Base-by-base conservation (phyloP, 2,329 filamentous ascomycete species). In the Aspergillus clavatus region DNA sequence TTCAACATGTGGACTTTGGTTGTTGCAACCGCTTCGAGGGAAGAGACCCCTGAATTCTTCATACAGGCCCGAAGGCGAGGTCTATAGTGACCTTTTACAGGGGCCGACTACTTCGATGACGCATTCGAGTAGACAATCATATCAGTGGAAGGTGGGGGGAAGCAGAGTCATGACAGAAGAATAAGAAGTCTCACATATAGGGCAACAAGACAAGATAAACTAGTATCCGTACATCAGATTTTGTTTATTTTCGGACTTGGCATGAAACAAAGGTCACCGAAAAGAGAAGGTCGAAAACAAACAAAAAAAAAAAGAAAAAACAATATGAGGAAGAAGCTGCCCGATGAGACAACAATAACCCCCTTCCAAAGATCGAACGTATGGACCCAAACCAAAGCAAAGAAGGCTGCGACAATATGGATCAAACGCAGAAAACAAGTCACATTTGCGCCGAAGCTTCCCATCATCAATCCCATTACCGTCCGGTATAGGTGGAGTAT, bases 401-500 rank as follows among this genome's bases (percentile, higher is more conserved):
- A 55, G 50, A 45, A 48, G 50, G 46, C 38, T 38, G 48, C 39
- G 16, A 50, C 35, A 43, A 8, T 18, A 16, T 35, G 31, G 18
- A 39, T 46, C 42, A 42, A 46, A 49, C 29, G 42, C 40, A 47
- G 43, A 43, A 53, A 52, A 47, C 55, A 53, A 42, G 51, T 58
- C 58, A 61, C 54, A 57, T 58, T 49, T 65, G 59, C 65, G 63
- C 63, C 65, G 51, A 55, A 56, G 49, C 56, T 57, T 57, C 53
- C 51, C 42, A 52, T 54, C 54, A 50, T 40, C 48, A 53, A 55
- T 51, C 49, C 47, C 52, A 62, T 66, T 56, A 69, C 59, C 65
- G 65, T 58, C 65, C 65, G 54, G 56, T 62, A 52, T 67, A 68
- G 21, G 54, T 58, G 49, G 65, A 66, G 53, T 69, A 69, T 58